Base-by-base conservation (phyloP, 2,329 filamentous ascomycete species). In the Hypoxylon sp. region DNA sequence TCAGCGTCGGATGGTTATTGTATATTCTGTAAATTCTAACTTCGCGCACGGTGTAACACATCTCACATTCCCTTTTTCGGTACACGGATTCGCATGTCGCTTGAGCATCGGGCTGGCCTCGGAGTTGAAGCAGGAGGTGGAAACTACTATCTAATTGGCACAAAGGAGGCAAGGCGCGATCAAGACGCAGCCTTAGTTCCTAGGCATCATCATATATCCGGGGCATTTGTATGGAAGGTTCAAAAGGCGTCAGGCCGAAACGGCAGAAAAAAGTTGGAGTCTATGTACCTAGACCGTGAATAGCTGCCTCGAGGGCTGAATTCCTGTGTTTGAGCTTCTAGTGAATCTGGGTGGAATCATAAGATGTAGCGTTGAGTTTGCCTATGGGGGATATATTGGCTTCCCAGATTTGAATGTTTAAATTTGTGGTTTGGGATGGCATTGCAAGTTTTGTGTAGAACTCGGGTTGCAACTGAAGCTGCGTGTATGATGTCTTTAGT, bases 51-150 rank as follows among this genome's bases (percentile, higher is more conserved):
- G 48, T 52, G 48, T 44, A 48, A 46, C 39, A 51, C 39, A 60
- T 60, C 51, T 62, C 21, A 42, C 21, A 39, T 55, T 67, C 62
- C 60, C 62, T 57, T 54, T 50, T 50, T 48, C 32, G 57, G 50
- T 64, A 54, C 58, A 61, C 24, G 47, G 44, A 59, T 27, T 57
- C 61, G 64, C 50, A 65, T 67, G 60, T 68, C 47, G 65, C 71
- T 73, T 53, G 42, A 62, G 63, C 59, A 62, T 68, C 66, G 69
- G 75, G 70, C 72, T 71, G 69, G 73, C 55, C 69, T 73, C 68
- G 74, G 74, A 73, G 73, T 74, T 73, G 58, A 73, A 73, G 67
- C 56, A 39, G 63, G 57, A 70, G 66, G 68, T 53, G 56, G 39
- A 67, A 63, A 52, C 19, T 52, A 63, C 66, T 57, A 62, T 56